phyloP scores from a whole-genome alignment of 2,329 filamentous ascomycete genomes.

The Hypoxylon sp. region DNA sequence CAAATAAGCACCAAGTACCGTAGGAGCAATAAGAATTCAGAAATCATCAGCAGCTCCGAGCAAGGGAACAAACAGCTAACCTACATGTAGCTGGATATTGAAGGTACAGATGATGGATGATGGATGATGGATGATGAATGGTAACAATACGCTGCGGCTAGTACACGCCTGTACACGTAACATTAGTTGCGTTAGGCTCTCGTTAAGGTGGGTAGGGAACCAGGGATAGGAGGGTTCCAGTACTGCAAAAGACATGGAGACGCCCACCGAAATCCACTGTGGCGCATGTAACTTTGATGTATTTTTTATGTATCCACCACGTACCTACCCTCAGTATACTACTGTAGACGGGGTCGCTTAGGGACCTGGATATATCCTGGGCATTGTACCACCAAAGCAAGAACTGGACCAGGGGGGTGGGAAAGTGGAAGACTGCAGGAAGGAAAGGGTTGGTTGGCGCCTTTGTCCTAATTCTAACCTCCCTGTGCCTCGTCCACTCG shows the following conservation, averaged over 20 bases:
- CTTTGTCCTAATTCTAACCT: slow-evolving; percentile 44
- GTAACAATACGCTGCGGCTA: slow-evolving; percentile 26
- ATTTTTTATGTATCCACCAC: slow-evolving; percentile 14
- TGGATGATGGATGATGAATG: slow-evolving; percentile 22
- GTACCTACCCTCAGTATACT: slow-evolving; percentile 21
- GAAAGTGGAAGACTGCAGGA: slow-evolving; percentile 25
- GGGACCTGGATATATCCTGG: slow-evolving; percentile 14
- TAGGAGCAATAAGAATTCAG: slow-evolving; percentile 28
- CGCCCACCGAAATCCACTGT: slow-evolving; percentile 32
- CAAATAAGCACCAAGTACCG: slow-evolving; percentile 21
- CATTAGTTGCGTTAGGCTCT: slow-evolving; percentile 37
- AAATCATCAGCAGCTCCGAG: slow-evolving; percentile 16
- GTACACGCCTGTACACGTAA: slow-evolving; percentile 43
- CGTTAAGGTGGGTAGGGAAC: slow-evolving; percentile 27
- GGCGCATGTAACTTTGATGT: slow-evolving; percentile 22
- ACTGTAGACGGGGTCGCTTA: slow-evolving; percentile 31
- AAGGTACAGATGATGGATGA: slow-evolving; percentile 9
- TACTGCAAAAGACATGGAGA: slow-evolving; percentile 34
- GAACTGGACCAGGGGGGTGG: slow-evolving; percentile 33
- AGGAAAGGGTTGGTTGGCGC: slow-evolving; percentile 36
- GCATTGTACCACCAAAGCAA: slow-evolving; percentile 34
- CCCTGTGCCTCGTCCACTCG: slow-evolving; percentile 47
- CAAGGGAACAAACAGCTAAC: slow-evolving; percentile 13
- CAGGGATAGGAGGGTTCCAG: slow-evolving; percentile 28
- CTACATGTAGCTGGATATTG: not conserved